Evolutionary conservation across 2,329 filamentous ascomycete species (phyloP), one percentile per base, ranked within the genome.

Genomic region (Ophiostoma ips): DNA sequence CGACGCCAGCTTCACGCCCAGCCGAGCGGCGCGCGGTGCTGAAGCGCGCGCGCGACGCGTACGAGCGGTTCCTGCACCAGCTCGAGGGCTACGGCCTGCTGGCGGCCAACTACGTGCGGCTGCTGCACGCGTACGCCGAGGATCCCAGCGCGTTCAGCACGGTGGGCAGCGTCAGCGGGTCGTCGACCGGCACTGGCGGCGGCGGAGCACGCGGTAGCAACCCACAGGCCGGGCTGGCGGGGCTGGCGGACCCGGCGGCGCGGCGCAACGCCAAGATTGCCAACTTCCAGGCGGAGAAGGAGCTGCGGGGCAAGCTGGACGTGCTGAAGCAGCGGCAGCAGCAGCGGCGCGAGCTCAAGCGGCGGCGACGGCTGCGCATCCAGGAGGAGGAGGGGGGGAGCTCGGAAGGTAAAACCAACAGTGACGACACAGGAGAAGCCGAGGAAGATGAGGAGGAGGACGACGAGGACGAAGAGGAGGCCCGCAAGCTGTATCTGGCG

Each of bases 251-350:
- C 58, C 77, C 86, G 4, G 76, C 81, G 18, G 76, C 79, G 30
- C 76, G 83, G 54, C 76, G 92, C 57, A 82, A 89, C 51, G 79
- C 81, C 44, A 98, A 96, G 67, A 94, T 98, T 57, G 76, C 79
- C 41, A 80, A 84, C 53, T 95, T 88, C 66, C 81, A 79, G 59
- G 77, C 85, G 48, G 92, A 96, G 64, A 95, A 92, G 64, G 80
- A 84, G 55, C 67, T 98, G 53, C 88, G 87, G 65, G 74, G 80
- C 56, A 89, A 84, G 63, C 71, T 96, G n/a, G 85, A 87, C 64
- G 63, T 61, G 35, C 64, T 73, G 58, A 64, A 66, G 49, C 61
- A 61, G 34, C 67, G 72, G 38, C 68, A 69, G 38, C 59, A 47
- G 10, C 52, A 50, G 47, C 43, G 49, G n/a, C 49, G 51, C 12